Percentiles rank a stretch among this genome's conserved stretches.
Evolutionary conservation across 2,329 filamentous ascomycete genomes (phyloP).

Genomic region (Microdochium bolleyi): DNA sequence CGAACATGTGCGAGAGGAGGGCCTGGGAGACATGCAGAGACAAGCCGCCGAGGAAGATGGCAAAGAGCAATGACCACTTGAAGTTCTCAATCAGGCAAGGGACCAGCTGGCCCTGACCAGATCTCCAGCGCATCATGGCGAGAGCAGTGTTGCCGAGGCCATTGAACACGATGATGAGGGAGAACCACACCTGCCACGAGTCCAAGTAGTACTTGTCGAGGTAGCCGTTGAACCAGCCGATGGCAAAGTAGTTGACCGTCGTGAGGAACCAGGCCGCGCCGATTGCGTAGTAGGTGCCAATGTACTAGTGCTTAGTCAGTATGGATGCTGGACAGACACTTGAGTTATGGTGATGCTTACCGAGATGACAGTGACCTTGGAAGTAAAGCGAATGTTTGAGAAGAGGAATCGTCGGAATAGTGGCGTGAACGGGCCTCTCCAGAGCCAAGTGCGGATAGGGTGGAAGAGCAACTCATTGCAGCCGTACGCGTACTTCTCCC

Average conservation of each 20-base stretch:
- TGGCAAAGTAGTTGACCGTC: slow-evolving; percentile 60
- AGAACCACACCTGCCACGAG: slow-evolving; percentile 72
- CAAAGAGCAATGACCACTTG: slow-evolving; percentile 67
- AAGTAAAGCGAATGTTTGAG: slow-evolving; percentile 54
- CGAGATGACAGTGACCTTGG: slow-evolving; percentile 63
- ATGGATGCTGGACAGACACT: slow-evolving; percentile 61
- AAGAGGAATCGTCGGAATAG: slow-evolving; percentile 54
- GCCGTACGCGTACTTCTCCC: slow-evolving; percentile 69
- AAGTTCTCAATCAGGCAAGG: slow-evolving; percentile 54
- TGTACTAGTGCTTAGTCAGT: slow-evolving; percentile 55
- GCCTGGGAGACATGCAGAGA: slow-evolving; percentile 76
- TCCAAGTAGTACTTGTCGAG: slow-evolving; percentile 62
- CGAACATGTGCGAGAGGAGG: slow-evolving; percentile 73
- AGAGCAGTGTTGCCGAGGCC: slow-evolving; percentile 65
- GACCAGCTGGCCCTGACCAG: slow-evolving; percentile 54
- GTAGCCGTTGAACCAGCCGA: slow-evolving; percentile 63
- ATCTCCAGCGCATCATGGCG: slow-evolving; percentile 65
- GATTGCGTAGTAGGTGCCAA: slow-evolving; percentile 60
- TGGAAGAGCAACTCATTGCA: slow-evolving; percentile 66
- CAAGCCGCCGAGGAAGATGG: slow-evolving; percentile 76
- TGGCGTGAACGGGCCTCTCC: slow-evolving; percentile 54
- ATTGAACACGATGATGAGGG: slow-evolving; percentile 72
- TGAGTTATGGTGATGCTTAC: slow-evolving; percentile 51
- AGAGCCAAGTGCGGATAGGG: slow-evolving; percentile 54
- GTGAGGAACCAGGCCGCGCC: slow-evolving; percentile 61